These are phyloP conservation scores for Hirsutella minnesotensis DNA, from an alignment of 2,329 filamentous ascomycete species.

Conservation along the genomic window DNA sequence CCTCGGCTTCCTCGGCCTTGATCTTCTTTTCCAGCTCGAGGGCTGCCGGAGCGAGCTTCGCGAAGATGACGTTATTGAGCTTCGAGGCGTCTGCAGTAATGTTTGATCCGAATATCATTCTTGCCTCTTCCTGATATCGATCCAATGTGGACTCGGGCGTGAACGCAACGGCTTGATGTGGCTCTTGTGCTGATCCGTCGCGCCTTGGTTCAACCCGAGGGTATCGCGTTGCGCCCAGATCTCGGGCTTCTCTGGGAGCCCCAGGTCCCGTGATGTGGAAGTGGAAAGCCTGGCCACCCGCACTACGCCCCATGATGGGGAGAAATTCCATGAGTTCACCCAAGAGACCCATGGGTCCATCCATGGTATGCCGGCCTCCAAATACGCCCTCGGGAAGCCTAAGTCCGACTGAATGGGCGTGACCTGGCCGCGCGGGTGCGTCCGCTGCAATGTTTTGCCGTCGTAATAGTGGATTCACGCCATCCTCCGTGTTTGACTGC, in stretches of 20 bases:
- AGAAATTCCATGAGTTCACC: conserved; percentile 45
- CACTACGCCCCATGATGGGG: conserved; percentile 31
- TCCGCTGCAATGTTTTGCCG: conserved; percentile 38
- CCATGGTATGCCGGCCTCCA: conserved; percentile 24
- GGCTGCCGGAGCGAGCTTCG: conserved; percentile 68
- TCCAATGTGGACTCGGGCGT: conserved; percentile 55
- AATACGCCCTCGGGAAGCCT: conserved; percentile 36
- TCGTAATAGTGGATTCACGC: conserved; percentile 75
- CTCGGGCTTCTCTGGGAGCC: conserved; percentile 37
- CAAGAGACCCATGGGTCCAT: conserved; percentile 42
- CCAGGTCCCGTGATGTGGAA: conserved; percentile 44
- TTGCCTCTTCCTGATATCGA: conserved; percentile 84
- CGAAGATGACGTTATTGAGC: conserved; percentile 58
- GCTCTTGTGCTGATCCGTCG: conserved; percentile 41
- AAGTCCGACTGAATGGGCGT: conserved; percentile 42
- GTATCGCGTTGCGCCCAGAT: conserved; percentile 30
- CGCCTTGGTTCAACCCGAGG: conserved; percentile 35
- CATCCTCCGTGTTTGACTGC: conserved; percentile 59
- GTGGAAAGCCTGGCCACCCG: conserved; percentile 42
- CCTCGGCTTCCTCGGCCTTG: conserved; percentile 46
- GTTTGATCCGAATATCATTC: conserved; percentile 65
- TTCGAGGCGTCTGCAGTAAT: conserved; percentile 54
- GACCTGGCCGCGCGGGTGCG: conserved; percentile 32
- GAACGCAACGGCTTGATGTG: conserved; percentile 67
- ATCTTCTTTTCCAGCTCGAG: conserved; percentile 68